Conservation (phyloP, 2,329 filamentous ascomycete genomes). For the Truncatella angustata region DNA sequence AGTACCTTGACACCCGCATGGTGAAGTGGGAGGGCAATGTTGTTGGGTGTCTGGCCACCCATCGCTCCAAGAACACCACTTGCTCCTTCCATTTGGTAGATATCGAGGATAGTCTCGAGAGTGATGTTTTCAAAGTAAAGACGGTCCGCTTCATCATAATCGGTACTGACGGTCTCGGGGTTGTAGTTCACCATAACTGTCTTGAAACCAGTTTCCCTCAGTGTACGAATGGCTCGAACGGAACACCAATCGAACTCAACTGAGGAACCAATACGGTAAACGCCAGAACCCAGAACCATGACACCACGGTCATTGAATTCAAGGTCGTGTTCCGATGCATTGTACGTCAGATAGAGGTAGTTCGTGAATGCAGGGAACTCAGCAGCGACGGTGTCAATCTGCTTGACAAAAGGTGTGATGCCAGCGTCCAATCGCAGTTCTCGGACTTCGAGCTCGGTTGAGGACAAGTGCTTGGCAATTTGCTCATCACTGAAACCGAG, state of each 20-base stretch:
- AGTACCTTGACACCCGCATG: conserved; percentile 88
- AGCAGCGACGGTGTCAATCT: conserved; percentile 96
- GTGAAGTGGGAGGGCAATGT: conserved; percentile 88
- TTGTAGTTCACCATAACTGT: conserved; percentile 85
- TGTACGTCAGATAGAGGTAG: conserved; percentile 96
- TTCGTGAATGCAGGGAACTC: conserved; percentile 95
- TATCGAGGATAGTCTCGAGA: conserved; percentile 85
- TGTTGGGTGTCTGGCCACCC: conserved; percentile 97
- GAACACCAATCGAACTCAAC: conserved; percentile 99
- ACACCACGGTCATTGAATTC: conserved; percentile 84
- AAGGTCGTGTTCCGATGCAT: conserved; percentile 82
- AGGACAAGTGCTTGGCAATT: conserved; percentile 89
- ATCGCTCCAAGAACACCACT: conserved; percentile 89
- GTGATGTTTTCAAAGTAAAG: conserved; percentile 97
- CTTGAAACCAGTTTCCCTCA: conserved; percentile 81
- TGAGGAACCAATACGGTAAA: conserved; percentile 95
- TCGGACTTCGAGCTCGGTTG: conserved; percentile 88
- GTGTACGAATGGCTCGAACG: conserved; percentile 86
- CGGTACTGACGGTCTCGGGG: conserved; percentile 84
- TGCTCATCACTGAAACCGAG: conserved; percentile 94
- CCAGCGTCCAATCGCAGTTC: conserved; percentile 80
- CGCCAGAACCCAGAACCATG: conserved; percentile 94
- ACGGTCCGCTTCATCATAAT: conserved; percentile 91
- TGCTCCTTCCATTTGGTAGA: conserved; percentile 83
- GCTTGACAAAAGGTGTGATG: conserved; percentile 88